These are phyloP conservation scores for Nannochloris sp. DNA, from an alignment of 139 green algal genomes.

Conservation along the genomic window DNA sequence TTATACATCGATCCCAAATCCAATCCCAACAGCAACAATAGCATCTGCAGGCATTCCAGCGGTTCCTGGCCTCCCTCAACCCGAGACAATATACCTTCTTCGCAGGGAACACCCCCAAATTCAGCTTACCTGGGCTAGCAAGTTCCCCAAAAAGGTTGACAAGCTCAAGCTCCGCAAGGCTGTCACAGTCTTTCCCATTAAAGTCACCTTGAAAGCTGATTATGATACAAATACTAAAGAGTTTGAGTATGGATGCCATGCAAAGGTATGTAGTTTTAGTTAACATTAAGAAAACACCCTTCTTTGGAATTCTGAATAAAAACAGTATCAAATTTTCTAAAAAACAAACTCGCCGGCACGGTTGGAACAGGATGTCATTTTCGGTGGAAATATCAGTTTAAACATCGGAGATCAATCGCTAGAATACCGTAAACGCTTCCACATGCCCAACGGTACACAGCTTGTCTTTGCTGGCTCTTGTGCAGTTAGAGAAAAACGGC, in stretches of 20 bases:
- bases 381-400: constrained; percentile 14
- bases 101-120: constrained; percentile 12
- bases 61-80: background rate
- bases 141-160: constrained; percentile 10
- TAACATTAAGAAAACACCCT: background rate
- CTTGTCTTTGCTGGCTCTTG: constrained; percentile 4
- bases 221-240: constrained; percentile 22
- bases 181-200: constrained; percentile 16
- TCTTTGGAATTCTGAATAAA: too few relatives aligned
- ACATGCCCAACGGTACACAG: background rate
- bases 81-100: background rate
- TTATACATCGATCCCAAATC: background rate
- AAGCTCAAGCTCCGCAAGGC: constrained; percentile 30
- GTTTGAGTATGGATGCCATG: constrained; percentile 38
- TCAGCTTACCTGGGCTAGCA: constrained; percentile 2
- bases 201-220: constrained; percentile 28
- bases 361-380: constrained; percentile 9
- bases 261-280: background rate
- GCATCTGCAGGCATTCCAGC: background rate
- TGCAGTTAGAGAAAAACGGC: background rate
- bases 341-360: background rate
- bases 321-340: background rate
- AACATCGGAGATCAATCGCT: constrained; percentile 23
- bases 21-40: background rate
- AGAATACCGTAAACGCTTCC: constrained; percentile 19